These are phyloP conservation scores for Intubia oerlemansii DNA, from an alignment of 2,329 filamentous ascomycete genomes.

Conservation along the genomic window DNA sequence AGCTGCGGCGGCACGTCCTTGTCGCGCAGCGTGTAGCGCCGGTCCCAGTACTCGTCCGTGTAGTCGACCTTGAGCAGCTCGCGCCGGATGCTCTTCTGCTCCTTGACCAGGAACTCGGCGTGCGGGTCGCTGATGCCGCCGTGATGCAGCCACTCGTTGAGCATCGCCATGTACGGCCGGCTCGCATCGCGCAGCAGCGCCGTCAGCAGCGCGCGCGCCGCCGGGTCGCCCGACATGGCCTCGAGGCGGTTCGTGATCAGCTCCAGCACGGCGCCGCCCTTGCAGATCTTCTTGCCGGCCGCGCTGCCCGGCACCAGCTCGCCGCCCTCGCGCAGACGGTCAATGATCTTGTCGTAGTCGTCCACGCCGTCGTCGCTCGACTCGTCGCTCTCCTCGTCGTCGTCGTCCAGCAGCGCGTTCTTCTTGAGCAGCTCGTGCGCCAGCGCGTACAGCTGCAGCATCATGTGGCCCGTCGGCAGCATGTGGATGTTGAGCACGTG, in stretches of 20 bases:
- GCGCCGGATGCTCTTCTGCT: conserved; percentile 83
- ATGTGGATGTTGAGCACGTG: conserved; percentile 87
- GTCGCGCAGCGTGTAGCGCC: conserved; percentile 84
- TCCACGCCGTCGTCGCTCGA: conserved; percentile 56
- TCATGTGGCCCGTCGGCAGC: conserved; percentile 74
- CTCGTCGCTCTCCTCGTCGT: conserved; percentile 48
- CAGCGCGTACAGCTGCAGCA: conserved; percentile 73
- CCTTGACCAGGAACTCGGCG: conserved; percentile 82
- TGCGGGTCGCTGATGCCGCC: conserved; percentile 90
- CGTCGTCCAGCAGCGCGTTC: conserved; percentile 71
- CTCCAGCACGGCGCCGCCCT: conserved; percentile 86
- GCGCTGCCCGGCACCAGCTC: conserved; percentile 61
- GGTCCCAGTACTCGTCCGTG: conserved; percentile 98
- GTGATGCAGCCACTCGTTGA: conserved; percentile 96
- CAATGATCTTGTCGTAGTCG: conserved; percentile 82
- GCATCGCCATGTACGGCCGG: conserved; percentile 89
- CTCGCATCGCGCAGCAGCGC: conserved; percentile 72
- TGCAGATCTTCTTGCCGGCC: conserved; percentile 78
- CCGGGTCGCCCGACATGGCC: conserved; percentile 82
- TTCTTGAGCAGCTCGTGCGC: conserved; percentile 73
- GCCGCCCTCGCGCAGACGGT: conserved; percentile 70
- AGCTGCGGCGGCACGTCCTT: conserved; percentile 83
- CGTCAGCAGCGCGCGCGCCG: conserved; percentile 62
- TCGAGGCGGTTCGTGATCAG: conserved; percentile 69
- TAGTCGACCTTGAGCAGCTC: conserved; percentile 90